phyloP scores from a whole-genome alignment of 1,139 yeast genomes.

The Lodderomyces margitis region DNA sequence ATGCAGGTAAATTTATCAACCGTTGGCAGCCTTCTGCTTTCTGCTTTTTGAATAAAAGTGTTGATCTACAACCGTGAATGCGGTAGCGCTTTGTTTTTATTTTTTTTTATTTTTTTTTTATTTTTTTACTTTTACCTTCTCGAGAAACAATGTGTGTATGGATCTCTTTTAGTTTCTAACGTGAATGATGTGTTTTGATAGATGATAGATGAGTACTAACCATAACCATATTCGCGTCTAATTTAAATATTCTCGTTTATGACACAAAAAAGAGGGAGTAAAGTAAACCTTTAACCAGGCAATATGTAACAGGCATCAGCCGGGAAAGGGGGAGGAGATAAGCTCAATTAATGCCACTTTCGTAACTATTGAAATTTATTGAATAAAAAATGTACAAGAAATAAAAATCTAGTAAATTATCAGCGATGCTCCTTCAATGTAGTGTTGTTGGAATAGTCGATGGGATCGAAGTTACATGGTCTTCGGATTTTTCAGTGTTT shows the following conservation, averaged over 20 bases:
- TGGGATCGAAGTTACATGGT: slow-evolving; percentile 19
- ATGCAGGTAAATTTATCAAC: too few species aligned
- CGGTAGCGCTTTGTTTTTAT: neutral
- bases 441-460: slow-evolving; percentile 22
- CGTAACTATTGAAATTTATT: too few species aligned
- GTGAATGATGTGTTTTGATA: neutral
- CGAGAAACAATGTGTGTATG: neutral
- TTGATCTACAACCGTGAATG: neutral
- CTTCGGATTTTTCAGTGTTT: slow-evolving; percentile 17
- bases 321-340: too few species aligned
- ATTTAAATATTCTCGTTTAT: neutral
- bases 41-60: too few species aligned
- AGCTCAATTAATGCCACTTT: neutral
- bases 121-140: too few species aligned
- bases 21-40: too few species aligned
- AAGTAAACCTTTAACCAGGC: too few species aligned
- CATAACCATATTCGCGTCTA: neutral
- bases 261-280: too few species aligned
- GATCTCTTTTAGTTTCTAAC: neutral
- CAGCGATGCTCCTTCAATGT: slow-evolving; percentile 3
- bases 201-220: too few species aligned
- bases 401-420: neutral
- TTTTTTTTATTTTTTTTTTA: neutral
- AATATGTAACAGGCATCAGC: too few species aligned
- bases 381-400: neutral